Percentiles rank a stretch among this genome's conserved stretches.
Evolutionary conservation across 2,329 filamentous ascomycete genomes (phyloP).

Genomic region (Sarocladiaceae sp.): DNA sequence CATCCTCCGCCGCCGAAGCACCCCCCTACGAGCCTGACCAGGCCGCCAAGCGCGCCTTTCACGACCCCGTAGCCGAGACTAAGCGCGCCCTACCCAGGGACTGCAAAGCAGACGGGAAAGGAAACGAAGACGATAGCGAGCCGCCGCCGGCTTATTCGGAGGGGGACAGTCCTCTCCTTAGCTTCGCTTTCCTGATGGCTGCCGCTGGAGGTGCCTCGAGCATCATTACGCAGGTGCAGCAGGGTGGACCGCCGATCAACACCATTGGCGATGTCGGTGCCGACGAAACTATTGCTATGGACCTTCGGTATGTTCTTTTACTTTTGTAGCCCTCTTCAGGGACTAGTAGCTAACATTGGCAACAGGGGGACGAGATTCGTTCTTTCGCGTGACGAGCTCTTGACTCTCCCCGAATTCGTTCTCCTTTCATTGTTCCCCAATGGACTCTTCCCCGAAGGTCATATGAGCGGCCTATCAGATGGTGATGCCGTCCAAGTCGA

Average conservation of each 20-base stretch:
- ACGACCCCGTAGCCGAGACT: conserved; percentile 61
- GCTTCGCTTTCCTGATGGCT: conserved; percentile 97
- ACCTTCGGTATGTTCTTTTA: conserved; percentile 65
- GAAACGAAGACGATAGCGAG: conserved; percentile 65
- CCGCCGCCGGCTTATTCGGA: conserved; percentile 96
- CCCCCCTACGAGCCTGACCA: conserved; percentile 31
- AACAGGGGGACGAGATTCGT: conserved; percentile 85
- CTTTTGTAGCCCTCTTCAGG: neutral
- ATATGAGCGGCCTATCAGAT: conserved; percentile 88
- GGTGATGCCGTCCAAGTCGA: conserved; percentile 95
- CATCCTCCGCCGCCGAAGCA: conserved; percentile 45
- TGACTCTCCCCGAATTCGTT: conserved; percentile 95
- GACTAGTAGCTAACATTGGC: conserved; percentile 18
- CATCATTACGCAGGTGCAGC: conserved; percentile 98
- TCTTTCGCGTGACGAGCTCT: conserved; percentile 85
- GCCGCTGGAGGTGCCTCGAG: conserved; percentile 93
- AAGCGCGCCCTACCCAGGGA: conserved; percentile 80
- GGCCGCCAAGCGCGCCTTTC: conserved; percentile 32
- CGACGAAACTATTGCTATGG: conserved; percentile 92
- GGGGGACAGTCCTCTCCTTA: conserved; percentile 83
- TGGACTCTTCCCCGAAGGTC: conserved; percentile 92
- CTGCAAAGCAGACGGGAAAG: conserved; percentile 65
- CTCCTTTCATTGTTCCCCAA: conserved; percentile 97
- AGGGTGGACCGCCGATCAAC: conserved; percentile 83
- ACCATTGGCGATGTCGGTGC: conserved; percentile 81